Base-by-base conservation (phyloP, 73 alveolate genomes). In the Paramecium sexaurelia region DNA sequence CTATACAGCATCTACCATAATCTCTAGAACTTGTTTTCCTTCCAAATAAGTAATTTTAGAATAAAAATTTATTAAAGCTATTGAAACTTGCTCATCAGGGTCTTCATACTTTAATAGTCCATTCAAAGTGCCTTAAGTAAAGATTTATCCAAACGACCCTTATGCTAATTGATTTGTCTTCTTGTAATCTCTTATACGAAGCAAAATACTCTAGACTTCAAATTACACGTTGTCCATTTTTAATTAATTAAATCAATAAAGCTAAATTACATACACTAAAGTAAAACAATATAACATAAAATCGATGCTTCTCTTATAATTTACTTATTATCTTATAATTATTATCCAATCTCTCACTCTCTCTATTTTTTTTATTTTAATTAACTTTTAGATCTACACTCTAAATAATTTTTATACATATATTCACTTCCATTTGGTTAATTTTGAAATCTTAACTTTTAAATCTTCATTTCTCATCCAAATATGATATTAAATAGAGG, bases 221-320 rank as follows among this genome's bases (percentile, higher is more conserved):
- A 78, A 78, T 78, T 78, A 43, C 90, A 78, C 71, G 90, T 39
- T 41, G 68, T 78, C 55, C 87, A 73, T 51, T 73, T 36, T 73
- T 36, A 36, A 73, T 36, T 36, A 73, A 73, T 73, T 36, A 35
- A 73, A 24, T 66, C 84, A 66, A 66, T 32, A 29, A 66, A 19
- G 84, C 45, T 66, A 17, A 51, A n/a, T 51, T 35, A 35, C 41
- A 35, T 35, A 35, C 6, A 4, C 41, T 35, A 35, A 35, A 4
- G 6, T 6, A 4, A 35, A 35, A 35, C 41, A 35, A 35, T 35
- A 35, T 35, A 35, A 35, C 6, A 35, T 35, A n/a, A 4, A 35
- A 35, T 35, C 6, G 6, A 35, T 35, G 6, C 6, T 6, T 4
- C 2, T 6, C 41, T 35, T 4, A 35, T 6, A 35, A 35, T 4